These are phyloP conservation scores for Zea mays DNA, from an alignment of 176 grass and related monocot species.

Conservation along the genomic window DNA sequence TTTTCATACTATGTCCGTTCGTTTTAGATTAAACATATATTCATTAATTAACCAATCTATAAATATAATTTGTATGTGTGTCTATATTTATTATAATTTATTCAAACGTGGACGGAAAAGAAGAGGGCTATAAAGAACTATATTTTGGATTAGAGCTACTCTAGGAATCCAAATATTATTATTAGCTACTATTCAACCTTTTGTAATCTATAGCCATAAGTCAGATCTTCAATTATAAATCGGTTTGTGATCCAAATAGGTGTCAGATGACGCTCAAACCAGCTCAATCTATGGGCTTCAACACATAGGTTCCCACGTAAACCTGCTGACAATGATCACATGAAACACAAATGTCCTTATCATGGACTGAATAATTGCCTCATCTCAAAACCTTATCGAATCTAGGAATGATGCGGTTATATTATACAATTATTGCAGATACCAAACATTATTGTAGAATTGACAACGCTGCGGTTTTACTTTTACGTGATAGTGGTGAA, in stretches of 20 bases:
- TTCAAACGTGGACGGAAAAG: too few species aligned
- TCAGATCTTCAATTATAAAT: neutral
- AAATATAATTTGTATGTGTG: too few species aligned
- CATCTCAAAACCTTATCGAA: neutral
- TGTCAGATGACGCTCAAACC: neutral
- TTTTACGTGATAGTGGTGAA: too few species aligned
- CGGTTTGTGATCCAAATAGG: neutral
- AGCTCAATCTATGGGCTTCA: neutral
- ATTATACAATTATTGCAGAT: neutral
- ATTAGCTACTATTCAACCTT: too few species aligned
- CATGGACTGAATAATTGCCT: neutral
- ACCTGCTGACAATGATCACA: neutral
- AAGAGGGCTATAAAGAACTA: neutral
- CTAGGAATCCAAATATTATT: neutral
- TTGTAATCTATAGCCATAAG: neutral
- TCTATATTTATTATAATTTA: too few species aligned
- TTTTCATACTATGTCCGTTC: neutral
- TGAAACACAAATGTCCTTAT: slow-evolving; percentile 27
- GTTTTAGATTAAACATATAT: too few species aligned
- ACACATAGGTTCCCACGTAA: neutral
- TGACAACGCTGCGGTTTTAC: too few species aligned
- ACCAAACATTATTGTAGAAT: neutral
- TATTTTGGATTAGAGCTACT: neutral
- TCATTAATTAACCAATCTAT: too few species aligned
- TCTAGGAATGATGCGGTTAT: neutral